phyloP scores from a whole-genome alignment of 768 basidiomycete genomes.

The Leccinum truebloodii region DNA sequence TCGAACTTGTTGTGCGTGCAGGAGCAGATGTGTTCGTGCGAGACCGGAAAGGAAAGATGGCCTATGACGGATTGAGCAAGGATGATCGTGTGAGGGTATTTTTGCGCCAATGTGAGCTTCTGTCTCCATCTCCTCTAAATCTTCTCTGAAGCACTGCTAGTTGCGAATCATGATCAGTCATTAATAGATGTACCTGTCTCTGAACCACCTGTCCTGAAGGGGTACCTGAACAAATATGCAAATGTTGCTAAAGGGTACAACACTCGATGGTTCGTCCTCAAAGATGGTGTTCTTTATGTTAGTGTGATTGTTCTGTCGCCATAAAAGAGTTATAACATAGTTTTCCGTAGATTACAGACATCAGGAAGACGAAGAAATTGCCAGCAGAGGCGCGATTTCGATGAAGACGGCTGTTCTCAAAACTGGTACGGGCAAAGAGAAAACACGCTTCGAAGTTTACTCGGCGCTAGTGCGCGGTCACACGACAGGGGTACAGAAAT shows the following conservation, averaged over 20 bases:
- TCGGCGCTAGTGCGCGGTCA: slow-evolving; percentile 53
- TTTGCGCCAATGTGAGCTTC: slow-evolving; percentile 72
- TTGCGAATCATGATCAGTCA: slow-evolving; percentile 78
- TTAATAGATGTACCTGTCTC: slow-evolving; percentile 52
- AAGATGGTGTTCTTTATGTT: slow-evolving; percentile 83
- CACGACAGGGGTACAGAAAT: slow-evolving; percentile 56
- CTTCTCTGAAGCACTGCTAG: slow-evolving; percentile 36
- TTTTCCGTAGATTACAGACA: slow-evolving; percentile 65
- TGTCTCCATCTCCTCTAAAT: neutral
- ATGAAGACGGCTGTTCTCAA: slow-evolving; percentile 79
- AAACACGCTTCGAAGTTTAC: slow-evolving; percentile 82
- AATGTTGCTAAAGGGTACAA: slow-evolving; percentile 91
- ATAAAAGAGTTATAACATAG: slow-evolving; percentile 3
- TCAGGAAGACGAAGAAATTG: slow-evolving; percentile 86
- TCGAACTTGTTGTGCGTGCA: slow-evolving; percentile 81
- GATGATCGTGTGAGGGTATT: slow-evolving; percentile 84
- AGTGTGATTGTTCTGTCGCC: slow-evolving; percentile 28
- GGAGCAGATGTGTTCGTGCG: slow-evolving; percentile 90
- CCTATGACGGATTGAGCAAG: slow-evolving; percentile 66
- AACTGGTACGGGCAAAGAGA: slow-evolving; percentile 48
- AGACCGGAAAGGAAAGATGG: slow-evolving; percentile 71
- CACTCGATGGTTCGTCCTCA: slow-evolving; percentile 90
- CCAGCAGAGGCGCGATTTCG: slow-evolving; percentile 84
- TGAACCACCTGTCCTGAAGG: slow-evolving; percentile 65
- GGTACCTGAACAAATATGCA: slow-evolving; percentile 88